Percentiles rank a stretch among this genome's conserved stretches.
phyloP scores from a whole-genome alignment of 257 asterid species.

The Knoxia roxburghii region DNA sequence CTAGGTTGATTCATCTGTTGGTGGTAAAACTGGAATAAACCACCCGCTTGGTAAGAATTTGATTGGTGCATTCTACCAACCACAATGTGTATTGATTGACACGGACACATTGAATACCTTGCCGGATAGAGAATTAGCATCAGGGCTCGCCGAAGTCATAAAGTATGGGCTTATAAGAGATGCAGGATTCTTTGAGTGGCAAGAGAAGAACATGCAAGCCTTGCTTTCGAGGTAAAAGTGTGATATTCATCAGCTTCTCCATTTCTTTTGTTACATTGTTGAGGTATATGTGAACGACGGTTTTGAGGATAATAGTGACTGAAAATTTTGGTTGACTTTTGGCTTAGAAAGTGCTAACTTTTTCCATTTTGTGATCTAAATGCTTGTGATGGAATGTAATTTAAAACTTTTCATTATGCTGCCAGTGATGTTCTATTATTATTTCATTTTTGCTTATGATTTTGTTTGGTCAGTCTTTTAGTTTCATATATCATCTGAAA shows the following conservation, averaged over 20 bases:
- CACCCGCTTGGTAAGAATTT: slow-evolving; percentile 94
- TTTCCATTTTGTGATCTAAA: not conserved
- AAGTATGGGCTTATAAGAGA: slow-evolving; percentile 93
- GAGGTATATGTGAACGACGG: not conserved
- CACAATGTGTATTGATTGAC: slow-evolving; percentile 96
- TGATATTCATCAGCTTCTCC: not conserved
- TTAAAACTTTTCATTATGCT: not conserved
- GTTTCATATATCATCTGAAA: not conserved
- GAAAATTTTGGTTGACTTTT: not conserved
- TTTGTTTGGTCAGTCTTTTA: not conserved
- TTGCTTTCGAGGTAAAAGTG: slow-evolving; percentile 62
- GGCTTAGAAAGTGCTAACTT: not conserved
- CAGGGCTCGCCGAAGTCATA: slow-evolving; percentile 94
- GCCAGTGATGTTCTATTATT: not conserved
- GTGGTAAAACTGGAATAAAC: slow-evolving; percentile 98
- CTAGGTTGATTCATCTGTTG: slow-evolving; percentile 97
- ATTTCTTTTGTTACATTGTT: not conserved
- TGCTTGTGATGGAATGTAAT: not conserved
- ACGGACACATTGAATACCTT: slow-evolving; percentile 83
- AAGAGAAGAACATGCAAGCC: slow-evolving; percentile 76
- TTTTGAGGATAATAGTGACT: not conserved
- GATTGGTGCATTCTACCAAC: slow-evolving; percentile 97
- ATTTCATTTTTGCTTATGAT: not conserved
- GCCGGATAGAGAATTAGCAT: slow-evolving; percentile 89
- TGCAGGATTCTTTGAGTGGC: slow-evolving; percentile 92